Evolutionary conservation across 176 grass and related monocot genomes (phyloP), one percentile per base, ranked within the genome.

Genomic region (Eragrostis curvula): DNA sequence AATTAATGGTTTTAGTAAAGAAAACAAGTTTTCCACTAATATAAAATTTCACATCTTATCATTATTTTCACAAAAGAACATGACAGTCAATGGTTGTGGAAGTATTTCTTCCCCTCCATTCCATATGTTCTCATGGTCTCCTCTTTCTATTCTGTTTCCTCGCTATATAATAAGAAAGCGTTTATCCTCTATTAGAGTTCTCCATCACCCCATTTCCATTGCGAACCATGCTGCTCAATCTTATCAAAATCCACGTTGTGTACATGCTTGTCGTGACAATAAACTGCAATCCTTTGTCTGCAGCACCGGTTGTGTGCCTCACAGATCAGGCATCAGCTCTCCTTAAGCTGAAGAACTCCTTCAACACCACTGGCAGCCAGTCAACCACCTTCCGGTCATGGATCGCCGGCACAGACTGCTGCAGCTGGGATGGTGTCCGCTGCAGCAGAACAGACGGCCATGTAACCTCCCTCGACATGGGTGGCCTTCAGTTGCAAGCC

Each of bases 391-490:
- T 73, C 70, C 0, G 16, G 70, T 73, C 70, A 12, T 73, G 70
- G 70, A 20, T 52, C 5, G 18, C 9, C 17, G 16, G 51, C 36
- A 60, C 53, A 0, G 73, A 76, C 53, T 76, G 73, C 11, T 76
- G 69, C 46, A 25, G 23, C 12, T 71, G 69, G 69, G 69, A 0
- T 9, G 69, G 69, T 5, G 23, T 71, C 11, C 25, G 3, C 1
- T 91, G 89, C 23, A 48, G 81, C 27, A 5, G 3, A 0, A 27
- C 30, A 1, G 48, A 77, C 12, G 82, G 85, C 64, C 65, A 1
- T 7, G 81, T 91, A 14, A 79, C 41, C 8, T 53, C 66, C 32
- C 85, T 91, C 5, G 66, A 91, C 50, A 72, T 91, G 13, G 56
- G 44, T 23, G 55, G 39, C 21, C 15, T 7, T 1, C n/a, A 7